phyloP scores from a whole-genome alignment of 208 protist species.

The Crithidia fasciculata region DNA sequence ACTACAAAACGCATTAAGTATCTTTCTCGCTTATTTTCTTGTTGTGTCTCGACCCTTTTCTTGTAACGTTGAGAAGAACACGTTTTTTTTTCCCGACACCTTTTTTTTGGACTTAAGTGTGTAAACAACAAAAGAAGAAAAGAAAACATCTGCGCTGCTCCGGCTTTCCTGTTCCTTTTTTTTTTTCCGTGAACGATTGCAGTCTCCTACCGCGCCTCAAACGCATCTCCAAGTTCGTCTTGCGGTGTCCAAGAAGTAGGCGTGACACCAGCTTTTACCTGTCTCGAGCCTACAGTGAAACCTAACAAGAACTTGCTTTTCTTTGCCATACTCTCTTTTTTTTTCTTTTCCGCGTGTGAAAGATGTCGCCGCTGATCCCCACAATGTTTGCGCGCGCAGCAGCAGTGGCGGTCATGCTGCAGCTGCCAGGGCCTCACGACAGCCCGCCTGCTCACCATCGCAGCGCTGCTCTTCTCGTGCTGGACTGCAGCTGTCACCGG shows the following conservation, averaged over 20 bases:
- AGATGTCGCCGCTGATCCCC: neutral
- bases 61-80: too few relatives aligned
- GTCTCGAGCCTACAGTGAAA: too few relatives aligned
- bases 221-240: too few relatives aligned
- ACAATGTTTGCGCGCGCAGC: neutral
- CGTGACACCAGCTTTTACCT: too few relatives aligned
- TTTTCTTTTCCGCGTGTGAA: neutral
- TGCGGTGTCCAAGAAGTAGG: too few relatives aligned
- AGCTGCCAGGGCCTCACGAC: neutral
- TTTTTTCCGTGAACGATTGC: too few relatives aligned
- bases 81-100: too few relatives aligned
- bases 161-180: neutral
- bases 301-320: neutral
- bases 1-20: too few relatives aligned
- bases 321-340: neutral
- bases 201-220: too few relatives aligned
- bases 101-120: neutral
- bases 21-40: too few relatives aligned
- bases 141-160: neutral
- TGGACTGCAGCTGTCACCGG: slow-evolving; percentile 1
- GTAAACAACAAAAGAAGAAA: neutral
- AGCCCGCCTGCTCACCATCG: slow-evolving; percentile 5
- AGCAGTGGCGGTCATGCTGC: neutral
- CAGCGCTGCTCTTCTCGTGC: slow-evolving; percentile 5
- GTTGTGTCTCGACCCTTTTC: too few relatives aligned